Base-by-base conservation (phyloP, 176 grass and related monocot genomes). In the Oryza coarctata region DNA sequence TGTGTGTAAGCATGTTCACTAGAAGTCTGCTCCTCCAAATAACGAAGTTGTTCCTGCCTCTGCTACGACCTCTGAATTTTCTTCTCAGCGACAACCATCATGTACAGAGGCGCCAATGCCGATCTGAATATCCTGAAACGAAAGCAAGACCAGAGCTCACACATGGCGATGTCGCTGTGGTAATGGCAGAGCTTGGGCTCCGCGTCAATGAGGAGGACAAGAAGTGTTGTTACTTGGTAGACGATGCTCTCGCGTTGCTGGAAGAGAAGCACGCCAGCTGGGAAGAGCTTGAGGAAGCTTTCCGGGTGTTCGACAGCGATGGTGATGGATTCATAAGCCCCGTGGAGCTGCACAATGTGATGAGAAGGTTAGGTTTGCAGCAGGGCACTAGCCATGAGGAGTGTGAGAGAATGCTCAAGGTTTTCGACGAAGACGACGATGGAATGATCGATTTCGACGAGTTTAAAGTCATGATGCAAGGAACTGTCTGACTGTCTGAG, bases 251-350 rank as follows among this genome's bases (percentile, higher is more conserved):
- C 17, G 66, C 4, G 8, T 7, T 70, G 0, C 35, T 70, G 34
- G 35, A 25, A 35, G 67, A 40, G 18, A 70, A 70, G 0, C 32
- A n/a, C 2, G 67, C 67, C 2, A 70, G 11, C 67, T 70, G 32
- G 67, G 65, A 70, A 70, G 67, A 70, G 5, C 67, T 70, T 2
- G 67, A 41, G 35, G 67, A 70, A 40, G 67, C 67, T 6, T 70
- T 41, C 22, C 0, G 35, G 0, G 22, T 69, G 20, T 39, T 69
- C 34, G 66, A 69, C 66, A 9, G 66, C 8, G 34, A 69, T 9
- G 34, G 66, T 6, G 34, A 69, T 2, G 34, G 66, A 20, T 69
- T 69, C 20, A 69, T 69, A 11, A 69, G 66, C 10, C 20, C 66
- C 9, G 7, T 2, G 20, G 66, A 70, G 34, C 67, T 70, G 22